A percentile compares a stretch with the other conserved stretches of the same genome.
phyloP scores from a whole-genome alignment of 345 rosid genomes.

The Rhodomyrtus tomentosa region DNA sequence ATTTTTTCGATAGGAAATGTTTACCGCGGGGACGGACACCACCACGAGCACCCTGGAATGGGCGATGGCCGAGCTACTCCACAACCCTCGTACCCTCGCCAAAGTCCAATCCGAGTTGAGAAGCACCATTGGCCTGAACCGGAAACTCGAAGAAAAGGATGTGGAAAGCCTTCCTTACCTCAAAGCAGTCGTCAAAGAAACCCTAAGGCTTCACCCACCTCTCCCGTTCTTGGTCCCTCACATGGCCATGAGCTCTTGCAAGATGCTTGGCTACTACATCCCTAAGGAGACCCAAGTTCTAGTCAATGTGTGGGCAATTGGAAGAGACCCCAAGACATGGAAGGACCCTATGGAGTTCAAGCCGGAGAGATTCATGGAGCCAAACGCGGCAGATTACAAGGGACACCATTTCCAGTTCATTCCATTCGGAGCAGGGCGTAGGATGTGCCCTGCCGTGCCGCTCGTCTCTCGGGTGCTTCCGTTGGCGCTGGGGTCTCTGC shows the following conservation, averaged over 20 bases:
- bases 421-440: conserved; percentile 80
- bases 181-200: conserved; percentile 60
- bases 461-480: conserved; percentile 56
- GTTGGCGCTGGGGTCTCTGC: conserved; percentile 48
- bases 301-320: conserved; percentile 57
- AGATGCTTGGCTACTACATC: conserved; percentile 37
- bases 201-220: conserved; percentile 72
- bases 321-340: conserved; percentile 59
- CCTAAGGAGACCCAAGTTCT: conserved; percentile 70
- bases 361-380: conserved; percentile 59
- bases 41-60: conserved; percentile 81
- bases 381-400: conserved; percentile 30
- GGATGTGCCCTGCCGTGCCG: conserved; percentile 83
- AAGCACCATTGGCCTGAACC: conserved; percentile 10
- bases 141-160: conserved; percentile 47
- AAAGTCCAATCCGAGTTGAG: conserved; percentile 53
- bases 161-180: conserved; percentile 51
- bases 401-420: conserved; percentile 59
- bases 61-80: conserved; percentile 80
- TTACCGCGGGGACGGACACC: conserved; percentile 79
- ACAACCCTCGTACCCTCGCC: conserved; percentile 24
- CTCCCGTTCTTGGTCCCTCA: conserved; percentile 74
- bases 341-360: conserved; percentile 32
- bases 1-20: conserved; percentile 44
- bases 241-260: conserved; percentile 57